phyloP scores from a whole-genome alignment of 2,329 filamentous ascomycete genomes.

The Gaeumannomyces sp. region DNA sequence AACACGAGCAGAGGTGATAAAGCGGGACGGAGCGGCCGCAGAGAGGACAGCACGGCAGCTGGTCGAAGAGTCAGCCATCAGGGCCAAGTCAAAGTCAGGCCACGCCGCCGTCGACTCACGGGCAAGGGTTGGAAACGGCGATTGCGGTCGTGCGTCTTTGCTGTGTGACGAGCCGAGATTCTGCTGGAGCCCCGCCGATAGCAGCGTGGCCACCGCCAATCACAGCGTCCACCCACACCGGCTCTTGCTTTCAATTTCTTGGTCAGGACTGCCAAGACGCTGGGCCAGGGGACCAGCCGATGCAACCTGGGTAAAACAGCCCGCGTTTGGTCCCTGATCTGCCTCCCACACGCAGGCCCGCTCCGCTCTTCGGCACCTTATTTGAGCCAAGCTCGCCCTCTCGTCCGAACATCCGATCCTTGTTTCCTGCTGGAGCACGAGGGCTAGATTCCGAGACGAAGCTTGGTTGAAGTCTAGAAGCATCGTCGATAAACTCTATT shows the following conservation, averaged over 20 bases:
- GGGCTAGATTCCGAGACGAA: neutral
- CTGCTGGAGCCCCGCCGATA: too few relatives aligned
- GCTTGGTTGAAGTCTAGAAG: neutral
- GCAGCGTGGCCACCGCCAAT: neutral
- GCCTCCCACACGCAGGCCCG: neutral
- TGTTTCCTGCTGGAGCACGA: neutral
- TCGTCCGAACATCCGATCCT: neutral
- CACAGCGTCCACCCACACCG: neutral
- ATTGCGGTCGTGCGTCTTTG: too few relatives aligned
- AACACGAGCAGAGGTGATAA: too few relatives aligned
- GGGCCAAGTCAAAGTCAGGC: too few relatives aligned
- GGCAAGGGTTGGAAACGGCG: too few relatives aligned
- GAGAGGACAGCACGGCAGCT: too few relatives aligned
- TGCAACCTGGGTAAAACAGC: neutral
- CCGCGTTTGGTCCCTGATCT: neutral
- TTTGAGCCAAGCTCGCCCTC: neutral
- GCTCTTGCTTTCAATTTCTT: neutral
- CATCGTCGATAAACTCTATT: neutral
- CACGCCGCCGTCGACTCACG: too few relatives aligned
- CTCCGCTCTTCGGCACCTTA: neutral
- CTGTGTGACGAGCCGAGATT: too few relatives aligned
- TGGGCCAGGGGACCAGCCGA: neutral
- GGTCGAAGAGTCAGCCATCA: too few relatives aligned
- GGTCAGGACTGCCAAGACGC: neutral
- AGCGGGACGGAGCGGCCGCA: too few relatives aligned